Conservation (phyloP, 2,329 filamentous ascomycete species). For the Colletotrichum liriopes region DNA sequence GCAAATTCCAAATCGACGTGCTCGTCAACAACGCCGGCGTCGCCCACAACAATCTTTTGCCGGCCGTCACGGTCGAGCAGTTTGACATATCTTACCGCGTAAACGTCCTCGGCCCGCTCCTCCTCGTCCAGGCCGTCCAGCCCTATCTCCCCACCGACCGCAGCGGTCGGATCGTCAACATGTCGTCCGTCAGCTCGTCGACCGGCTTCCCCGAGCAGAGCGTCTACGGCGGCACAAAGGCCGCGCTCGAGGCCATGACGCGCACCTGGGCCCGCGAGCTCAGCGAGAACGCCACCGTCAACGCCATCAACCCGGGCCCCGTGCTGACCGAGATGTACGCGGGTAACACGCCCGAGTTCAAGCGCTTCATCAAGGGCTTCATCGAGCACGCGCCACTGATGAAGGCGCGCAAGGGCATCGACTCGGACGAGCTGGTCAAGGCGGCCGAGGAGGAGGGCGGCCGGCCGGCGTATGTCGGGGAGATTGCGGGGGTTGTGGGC, state of each 20-base stretch:
- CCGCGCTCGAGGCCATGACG: constrained; percentile 72
- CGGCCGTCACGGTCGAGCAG: constrained; percentile 74
- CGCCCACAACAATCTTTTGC: constrained; percentile 75
- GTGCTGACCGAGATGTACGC: constrained; percentile 69
- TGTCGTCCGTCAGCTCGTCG: constrained; percentile 69
- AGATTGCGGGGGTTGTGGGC: constrained; percentile 82
- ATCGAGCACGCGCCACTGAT: constrained; percentile 73
- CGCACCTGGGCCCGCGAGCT: constrained; percentile 73
- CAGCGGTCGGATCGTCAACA: constrained; percentile 69
- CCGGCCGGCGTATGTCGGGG: constrained; percentile 75
- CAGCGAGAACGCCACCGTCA: constrained; percentile 67
- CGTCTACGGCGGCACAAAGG: constrained; percentile 72
- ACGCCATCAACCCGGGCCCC: constrained; percentile 71
- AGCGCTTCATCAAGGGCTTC: constrained; percentile 59
- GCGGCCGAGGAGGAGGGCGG: constrained; percentile 70
- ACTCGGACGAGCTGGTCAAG: constrained; percentile 74
- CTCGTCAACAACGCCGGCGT: constrained; percentile 90
- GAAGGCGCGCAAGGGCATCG: constrained; percentile 72
- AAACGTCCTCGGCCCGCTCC: constrained; percentile 86
- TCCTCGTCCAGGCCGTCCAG: constrained; percentile 81
- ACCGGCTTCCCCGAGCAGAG: constrained; percentile 69
- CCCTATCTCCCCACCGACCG: constrained; percentile 80
- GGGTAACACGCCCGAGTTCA: constrained; percentile 59
- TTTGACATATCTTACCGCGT: constrained; percentile 82
- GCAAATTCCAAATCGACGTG: constrained; percentile 81